Base-by-base conservation (phyloP, 371 early-diverging fungal genomes). In the Lichtheimia ramosa region DNA sequence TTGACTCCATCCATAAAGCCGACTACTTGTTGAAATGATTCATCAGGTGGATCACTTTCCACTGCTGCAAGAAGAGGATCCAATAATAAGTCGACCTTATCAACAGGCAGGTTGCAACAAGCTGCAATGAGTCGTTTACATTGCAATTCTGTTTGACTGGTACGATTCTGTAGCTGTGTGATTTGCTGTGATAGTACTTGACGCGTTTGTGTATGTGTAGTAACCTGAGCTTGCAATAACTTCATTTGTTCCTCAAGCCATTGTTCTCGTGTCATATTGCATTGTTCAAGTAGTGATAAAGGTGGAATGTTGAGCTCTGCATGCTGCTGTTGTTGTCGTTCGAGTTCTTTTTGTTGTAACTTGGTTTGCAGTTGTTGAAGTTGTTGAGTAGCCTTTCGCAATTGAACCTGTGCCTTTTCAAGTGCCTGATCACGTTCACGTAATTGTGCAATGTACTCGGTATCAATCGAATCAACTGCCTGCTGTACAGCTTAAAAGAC, bases 121-220 rank as follows among this genome's bases (percentile, higher is more conserved):
- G 86, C 83, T 6, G 90, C 84, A 66, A 93, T 89, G 43, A 93
- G 79, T 16, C 79, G 77, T 66, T 85, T 84, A 70, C 89, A 91
- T 39, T 83, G 82, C 56, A 82, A 59, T 62, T 91, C 91, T 21
- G 82, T 81, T 24, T 83, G 82, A 21, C 67, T 58, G 8, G 79
- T 72, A 13, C 70, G 70, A 15, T 59, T 59, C 46, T 70, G 64
- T 23, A 78, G 40, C 12, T 64, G 61, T 6, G 63, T 62, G 16
- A 87, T 62, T 21, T 86, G 79, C n/a, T 66, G 25, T n/a, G 64
- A 41, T 6, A 87, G 64, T 6, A 68, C 70, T 7, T 69, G 71
- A 8, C 81, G 77, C 39, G 80, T 77, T 15, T 63, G 62, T 21
- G 70, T 60, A 63, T 86, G 84, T 4, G 83, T 83, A 3, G 57